A percentile compares a stretch with the other conserved stretches of the same genome.
These are phyloP conservation scores for Paraglomus brasilianum DNA, from an alignment of 192 early-diverging fungal genomes.

Conservation along the genomic window DNA sequence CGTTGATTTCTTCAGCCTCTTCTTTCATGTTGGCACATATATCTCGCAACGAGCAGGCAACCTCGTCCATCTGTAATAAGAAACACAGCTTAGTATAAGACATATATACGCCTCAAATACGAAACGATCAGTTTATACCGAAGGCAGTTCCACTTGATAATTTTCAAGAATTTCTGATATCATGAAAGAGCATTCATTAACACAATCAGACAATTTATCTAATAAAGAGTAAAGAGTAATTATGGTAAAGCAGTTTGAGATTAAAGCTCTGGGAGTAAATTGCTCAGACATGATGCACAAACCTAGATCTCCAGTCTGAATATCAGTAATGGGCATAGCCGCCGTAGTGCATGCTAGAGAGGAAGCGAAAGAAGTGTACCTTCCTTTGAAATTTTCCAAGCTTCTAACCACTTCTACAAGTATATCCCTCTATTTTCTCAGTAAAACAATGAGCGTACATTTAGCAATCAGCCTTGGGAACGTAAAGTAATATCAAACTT, in stretches of 20 bases:
- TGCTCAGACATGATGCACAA: not conserved
- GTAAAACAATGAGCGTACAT: not conserved
- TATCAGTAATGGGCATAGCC: conserved; percentile 22
- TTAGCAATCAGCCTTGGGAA: not conserved
- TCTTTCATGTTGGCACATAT: conserved; percentile 17
- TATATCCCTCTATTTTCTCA: not conserved
- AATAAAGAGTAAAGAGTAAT: not conserved
- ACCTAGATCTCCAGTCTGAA: conserved; percentile 21
- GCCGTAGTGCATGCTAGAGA: conserved; percentile 20
- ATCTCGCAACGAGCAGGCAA: conserved; percentile 2
- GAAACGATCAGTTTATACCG: not conserved
- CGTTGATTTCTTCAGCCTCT: conserved; percentile 25
- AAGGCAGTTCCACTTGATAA: not conserved
- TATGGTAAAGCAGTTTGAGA: not conserved
- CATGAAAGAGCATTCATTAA: conserved; percentile 10
- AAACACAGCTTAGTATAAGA: not conserved
- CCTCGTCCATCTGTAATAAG: conserved; percentile 1
- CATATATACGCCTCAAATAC: too few relatives aligned
- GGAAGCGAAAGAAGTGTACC: conserved; percentile 19
- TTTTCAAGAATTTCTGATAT: not conserved
- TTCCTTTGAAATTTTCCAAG: conserved; percentile 19
- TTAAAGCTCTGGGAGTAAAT: not conserved
- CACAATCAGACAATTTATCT: conserved; percentile 3
- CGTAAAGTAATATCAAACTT: not conserved
- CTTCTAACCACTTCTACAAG: conserved; percentile 3